phyloP scores from a whole-genome alignment of 2,329 filamentous ascomycete species.

The Endocalyx cinctus region DNA sequence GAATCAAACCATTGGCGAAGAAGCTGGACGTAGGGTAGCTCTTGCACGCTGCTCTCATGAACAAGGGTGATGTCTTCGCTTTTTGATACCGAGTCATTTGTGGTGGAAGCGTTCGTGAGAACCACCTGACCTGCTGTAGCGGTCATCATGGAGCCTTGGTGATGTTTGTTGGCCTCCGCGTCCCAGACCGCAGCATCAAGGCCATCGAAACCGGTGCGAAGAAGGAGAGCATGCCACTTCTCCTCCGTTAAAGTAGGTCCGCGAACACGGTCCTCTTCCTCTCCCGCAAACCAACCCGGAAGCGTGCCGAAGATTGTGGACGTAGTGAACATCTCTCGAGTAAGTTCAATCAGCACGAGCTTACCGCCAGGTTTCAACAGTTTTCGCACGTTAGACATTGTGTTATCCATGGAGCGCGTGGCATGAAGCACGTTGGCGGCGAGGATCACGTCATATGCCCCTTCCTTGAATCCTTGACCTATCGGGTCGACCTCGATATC shows the following conservation, averaged over 20 bases:
- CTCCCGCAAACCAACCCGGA: slow-evolving; percentile 8
- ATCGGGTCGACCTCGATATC: not conserved
- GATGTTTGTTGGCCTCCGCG: no score
- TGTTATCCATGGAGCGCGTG: not conserved
- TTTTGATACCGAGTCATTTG: no score
- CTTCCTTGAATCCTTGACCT: not conserved
- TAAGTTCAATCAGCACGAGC: slow-evolving; percentile 6
- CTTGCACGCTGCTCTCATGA: no score
- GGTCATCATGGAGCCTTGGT: no score
- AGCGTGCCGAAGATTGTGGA: slow-evolving; percentile 8
- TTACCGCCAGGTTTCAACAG: slow-evolving; percentile 6
- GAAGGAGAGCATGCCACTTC: slow-evolving; percentile 5
- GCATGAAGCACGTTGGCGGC: not conserved
- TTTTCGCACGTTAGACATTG: not conserved
- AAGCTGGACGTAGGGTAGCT: no score
- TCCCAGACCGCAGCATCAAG: no score
- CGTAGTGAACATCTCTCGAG: slow-evolving; percentile 1
- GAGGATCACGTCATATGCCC: not conserved
- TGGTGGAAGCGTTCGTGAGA: no score
- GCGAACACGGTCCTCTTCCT: slow-evolving; percentile 2
- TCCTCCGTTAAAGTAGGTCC: slow-evolving; percentile 2
- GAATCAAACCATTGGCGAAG: no score
- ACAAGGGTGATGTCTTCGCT: no score
- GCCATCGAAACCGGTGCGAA: slow-evolving; percentile 5
- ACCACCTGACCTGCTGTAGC: no score